Percentiles rank a stretch among this genome's conserved stretches.
These are phyloP conservation scores for Ganoderma resinaceum DNA, from an alignment of 1,284 basidiomycete genomes.

Conservation along the genomic window DNA sequence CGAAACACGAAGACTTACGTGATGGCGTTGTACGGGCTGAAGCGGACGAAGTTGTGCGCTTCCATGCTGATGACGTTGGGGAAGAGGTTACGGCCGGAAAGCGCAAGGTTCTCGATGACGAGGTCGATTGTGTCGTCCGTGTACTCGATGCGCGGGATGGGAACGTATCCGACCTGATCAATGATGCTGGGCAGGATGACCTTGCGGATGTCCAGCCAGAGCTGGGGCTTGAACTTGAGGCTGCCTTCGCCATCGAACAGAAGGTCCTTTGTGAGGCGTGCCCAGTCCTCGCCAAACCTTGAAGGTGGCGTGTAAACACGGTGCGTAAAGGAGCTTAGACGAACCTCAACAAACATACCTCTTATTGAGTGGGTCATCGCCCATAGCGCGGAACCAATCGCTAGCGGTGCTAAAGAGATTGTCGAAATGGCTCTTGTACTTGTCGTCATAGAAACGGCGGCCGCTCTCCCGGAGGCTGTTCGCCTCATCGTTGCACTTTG, in stretches of 20 bases:
- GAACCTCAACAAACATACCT: conserved; percentile 39
- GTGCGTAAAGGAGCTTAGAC: neutral
- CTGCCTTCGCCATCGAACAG: conserved; percentile 67
- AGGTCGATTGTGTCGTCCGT: conserved; percentile 84
- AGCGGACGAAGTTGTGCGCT: conserved; percentile 85
- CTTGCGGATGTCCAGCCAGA: conserved; percentile 88
- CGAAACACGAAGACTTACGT: conserved; percentile 24
- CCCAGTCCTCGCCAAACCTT: conserved; percentile 83
- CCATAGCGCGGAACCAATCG: conserved; percentile 84
- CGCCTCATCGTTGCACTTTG: conserved; percentile 72
- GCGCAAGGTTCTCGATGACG: conserved; percentile 92
- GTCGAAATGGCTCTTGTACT: conserved; percentile 89
- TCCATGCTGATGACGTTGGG: conserved; percentile 86
- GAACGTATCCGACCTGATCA: conserved; percentile 84
- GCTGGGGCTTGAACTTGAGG: conserved; percentile 86
- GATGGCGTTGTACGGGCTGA: conserved; percentile 74
- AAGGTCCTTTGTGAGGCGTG: conserved; percentile 82
- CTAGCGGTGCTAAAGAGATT: conserved; percentile 75
- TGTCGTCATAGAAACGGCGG: conserved; percentile 83
- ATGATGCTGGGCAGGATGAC: conserved; percentile 87
- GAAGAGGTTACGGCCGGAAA: conserved; percentile 86
- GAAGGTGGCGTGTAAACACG: neutral
- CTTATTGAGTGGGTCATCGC: conserved; percentile 84
- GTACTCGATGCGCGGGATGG: conserved; percentile 92
- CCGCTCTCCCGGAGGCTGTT: conserved; percentile 71